phyloP scores from a whole-genome alignment of 1,284 basidiomycete genomes.

The Trametes hirsuta region DNA sequence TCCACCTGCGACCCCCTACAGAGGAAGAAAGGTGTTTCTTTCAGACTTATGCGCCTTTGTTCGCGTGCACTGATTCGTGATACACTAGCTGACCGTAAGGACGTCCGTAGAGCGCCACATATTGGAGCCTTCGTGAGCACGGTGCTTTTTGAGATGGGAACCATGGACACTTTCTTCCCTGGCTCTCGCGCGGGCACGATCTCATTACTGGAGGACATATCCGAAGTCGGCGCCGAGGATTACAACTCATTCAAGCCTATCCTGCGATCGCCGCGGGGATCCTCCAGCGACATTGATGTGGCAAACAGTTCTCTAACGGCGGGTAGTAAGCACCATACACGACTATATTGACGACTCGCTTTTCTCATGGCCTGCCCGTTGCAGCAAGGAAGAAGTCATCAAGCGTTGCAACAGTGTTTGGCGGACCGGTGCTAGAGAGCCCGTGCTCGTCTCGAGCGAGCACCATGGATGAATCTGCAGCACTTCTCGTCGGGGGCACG shows the following conservation, averaged over 20 bases:
- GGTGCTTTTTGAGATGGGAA: constrained; percentile 11
- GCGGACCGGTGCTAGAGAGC: constrained; percentile 2
- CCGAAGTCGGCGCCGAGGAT: too few relatives aligned
- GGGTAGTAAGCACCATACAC: too few relatives aligned
- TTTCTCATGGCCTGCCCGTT: too few relatives aligned
- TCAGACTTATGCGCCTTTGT: neutral
- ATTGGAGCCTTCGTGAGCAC: constrained; percentile 1
- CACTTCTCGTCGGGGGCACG: neutral
- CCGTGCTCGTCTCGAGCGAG: constrained; percentile 1
- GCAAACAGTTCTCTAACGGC: too few relatives aligned
- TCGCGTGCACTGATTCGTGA: neutral
- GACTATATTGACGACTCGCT: too few relatives aligned
- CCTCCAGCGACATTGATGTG: too few relatives aligned
- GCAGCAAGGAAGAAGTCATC: neutral
- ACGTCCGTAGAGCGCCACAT: constrained; percentile 1
- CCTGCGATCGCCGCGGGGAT: too few relatives aligned
- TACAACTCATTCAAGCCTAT: too few relatives aligned
- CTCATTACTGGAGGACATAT: too few relatives aligned
- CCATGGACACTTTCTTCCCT: constrained; percentile 4
- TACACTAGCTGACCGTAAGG: constrained; percentile 1
- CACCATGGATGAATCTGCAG: constrained; percentile 1
- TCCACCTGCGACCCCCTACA: constrained; percentile 9
- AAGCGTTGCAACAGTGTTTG: neutral
- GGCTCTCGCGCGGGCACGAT: neutral
- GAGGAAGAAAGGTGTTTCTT: neutral